Evolutionary conservation across 495 filamentous ascomycete genomes (phyloP).

Genomic region (Neurospora sp.): DNA sequence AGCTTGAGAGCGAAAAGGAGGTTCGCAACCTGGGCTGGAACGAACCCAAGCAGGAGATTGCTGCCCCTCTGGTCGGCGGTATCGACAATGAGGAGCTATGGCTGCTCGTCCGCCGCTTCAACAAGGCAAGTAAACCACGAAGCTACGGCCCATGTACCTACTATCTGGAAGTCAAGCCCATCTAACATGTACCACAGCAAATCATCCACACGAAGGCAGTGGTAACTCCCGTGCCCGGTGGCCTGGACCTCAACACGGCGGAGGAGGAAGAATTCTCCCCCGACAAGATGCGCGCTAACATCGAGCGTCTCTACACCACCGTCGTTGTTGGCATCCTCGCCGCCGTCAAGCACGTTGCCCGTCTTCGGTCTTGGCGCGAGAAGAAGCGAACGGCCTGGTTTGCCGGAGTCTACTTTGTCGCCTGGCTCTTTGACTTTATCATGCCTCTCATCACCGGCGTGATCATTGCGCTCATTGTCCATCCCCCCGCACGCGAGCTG

Average conservation of each 20-base stretch:
- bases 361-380: conserved; percentile 76
- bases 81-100: conserved; percentile 79
- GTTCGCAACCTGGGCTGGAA: conserved; percentile 69
- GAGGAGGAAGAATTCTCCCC: conserved; percentile 80
- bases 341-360: conserved; percentile 61
- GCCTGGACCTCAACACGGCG: conserved; percentile 71
- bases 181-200: conserved; percentile 44
- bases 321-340: conserved; percentile 59
- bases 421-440: conserved; percentile 72
- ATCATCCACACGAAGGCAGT: conserved; percentile 78
- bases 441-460: conserved; percentile 46
- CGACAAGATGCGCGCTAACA: conserved; percentile 68
- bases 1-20: conserved; percentile 29
- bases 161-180: too few species aligned
- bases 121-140: conserved; percentile 49
- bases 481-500: conserved; percentile 49
- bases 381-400: conserved; percentile 57
- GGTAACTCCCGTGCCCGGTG: conserved; percentile 33
- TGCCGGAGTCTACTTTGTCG: conserved; percentile 55
- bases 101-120: conserved; percentile 69
- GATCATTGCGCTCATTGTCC: conserved; percentile 55
- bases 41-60: conserved; percentile 45
- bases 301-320: conserved; percentile 83
- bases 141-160: too few species aligned
- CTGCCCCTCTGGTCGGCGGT: conserved; percentile 57